Conservation (phyloP, 2,329 filamentous ascomycete genomes). For the Fulvia fulva region DNA sequence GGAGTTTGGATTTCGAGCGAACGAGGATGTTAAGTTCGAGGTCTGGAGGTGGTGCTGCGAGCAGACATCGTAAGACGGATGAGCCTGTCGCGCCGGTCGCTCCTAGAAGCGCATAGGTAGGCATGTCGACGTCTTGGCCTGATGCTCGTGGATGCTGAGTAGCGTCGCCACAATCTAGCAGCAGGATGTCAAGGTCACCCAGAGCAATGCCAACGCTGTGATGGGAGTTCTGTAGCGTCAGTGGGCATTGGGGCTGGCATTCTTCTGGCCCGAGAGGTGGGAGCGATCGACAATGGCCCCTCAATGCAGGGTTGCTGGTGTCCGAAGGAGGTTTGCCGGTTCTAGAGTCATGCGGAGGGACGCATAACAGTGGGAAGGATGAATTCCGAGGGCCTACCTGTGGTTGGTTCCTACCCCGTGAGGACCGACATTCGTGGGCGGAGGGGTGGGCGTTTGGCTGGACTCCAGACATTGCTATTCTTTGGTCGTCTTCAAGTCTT, state of each 20-base stretch:
- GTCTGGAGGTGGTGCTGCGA: constrained; percentile 12
- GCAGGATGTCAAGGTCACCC: neutral
- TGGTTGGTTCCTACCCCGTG: neutral
- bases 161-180: neutral
- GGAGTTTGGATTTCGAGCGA: constrained; percentile 17
- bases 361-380: neutral
- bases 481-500: neutral
- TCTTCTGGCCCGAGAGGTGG: neutral
- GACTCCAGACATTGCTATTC: neutral
- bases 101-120: constrained; percentile 24
- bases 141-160: neutral
- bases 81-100: constrained; percentile 26
- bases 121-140: constrained; percentile 11
- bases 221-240: neutral
- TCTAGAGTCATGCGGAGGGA: neutral
- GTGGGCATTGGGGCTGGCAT: neutral
- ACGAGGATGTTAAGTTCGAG: constrained; percentile 19
- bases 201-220: neutral
- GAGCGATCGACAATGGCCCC: neutral
- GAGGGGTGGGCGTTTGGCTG: neutral
- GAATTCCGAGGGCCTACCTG: neutral
- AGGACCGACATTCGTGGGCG: neutral
- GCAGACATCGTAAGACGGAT: constrained; percentile 21
- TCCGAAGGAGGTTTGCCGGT: neutral
- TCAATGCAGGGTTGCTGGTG: neutral